Evolutionary conservation across 495 filamentous ascomycete species (phyloP).

Genomic region (Neurospora hispaniola): DNA sequence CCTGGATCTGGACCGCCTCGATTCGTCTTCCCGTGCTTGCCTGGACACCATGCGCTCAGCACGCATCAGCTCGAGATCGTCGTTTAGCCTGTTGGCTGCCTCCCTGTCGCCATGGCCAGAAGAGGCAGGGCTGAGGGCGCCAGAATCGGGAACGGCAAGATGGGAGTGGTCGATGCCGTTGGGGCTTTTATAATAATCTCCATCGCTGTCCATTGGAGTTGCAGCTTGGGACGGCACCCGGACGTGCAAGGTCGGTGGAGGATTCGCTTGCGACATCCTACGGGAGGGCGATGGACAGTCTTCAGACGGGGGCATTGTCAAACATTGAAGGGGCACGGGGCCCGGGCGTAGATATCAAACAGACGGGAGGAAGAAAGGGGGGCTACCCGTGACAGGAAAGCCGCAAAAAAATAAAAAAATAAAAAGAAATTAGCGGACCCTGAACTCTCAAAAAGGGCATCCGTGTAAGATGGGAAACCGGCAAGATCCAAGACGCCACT

Average conservation of each 20-base stretch:
- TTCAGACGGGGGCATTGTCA: not conserved
- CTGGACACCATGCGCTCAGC: conserved; percentile 65
- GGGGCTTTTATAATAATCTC: conserved; percentile 11
- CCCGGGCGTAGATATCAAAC: not conserved
- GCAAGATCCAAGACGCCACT: not conserved
- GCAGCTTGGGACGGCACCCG: conserved; percentile 17
- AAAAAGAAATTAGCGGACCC: not conserved
- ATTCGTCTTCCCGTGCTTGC: conserved; percentile 29
- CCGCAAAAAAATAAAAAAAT: not conserved
- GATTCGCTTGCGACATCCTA: not conserved
- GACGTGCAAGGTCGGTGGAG: conserved; percentile 12
- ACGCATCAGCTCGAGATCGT: conserved; percentile 75
- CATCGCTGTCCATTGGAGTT: conserved; percentile 9
- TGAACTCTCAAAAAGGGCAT: not conserved
- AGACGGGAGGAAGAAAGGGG: not conserved
- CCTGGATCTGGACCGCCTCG: conserved; percentile 25
- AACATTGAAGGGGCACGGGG: not conserved
- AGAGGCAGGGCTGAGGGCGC: conserved; percentile 8
- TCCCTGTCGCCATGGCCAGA: conserved; percentile 32
- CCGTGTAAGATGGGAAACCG: not conserved
- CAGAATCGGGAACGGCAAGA: conserved; percentile 10
- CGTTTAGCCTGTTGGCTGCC: conserved; percentile 60
- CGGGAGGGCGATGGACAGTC: not conserved
- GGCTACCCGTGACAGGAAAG: not conserved
- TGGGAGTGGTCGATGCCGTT: conserved; percentile 13